Percentiles rank a stretch among this genome's conserved stretches.
These are phyloP conservation scores for Microdochium bolleyi DNA, from an alignment of 2,329 filamentous ascomycete species.

Conservation along the genomic window DNA sequence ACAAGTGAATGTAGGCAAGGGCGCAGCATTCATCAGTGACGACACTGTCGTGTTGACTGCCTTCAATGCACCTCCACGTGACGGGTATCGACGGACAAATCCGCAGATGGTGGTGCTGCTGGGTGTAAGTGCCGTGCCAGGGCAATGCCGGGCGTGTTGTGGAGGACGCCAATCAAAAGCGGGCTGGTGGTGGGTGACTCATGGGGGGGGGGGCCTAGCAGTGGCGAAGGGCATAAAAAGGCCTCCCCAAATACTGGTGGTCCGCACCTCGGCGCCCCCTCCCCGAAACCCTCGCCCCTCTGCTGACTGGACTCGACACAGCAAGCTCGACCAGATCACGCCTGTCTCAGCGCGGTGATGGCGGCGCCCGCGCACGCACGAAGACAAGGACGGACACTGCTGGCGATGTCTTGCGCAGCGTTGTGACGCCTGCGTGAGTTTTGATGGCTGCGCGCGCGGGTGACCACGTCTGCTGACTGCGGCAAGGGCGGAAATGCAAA, in stretches of 20 bases:
- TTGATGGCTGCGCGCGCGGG: neutral
- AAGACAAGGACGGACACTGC: neutral
- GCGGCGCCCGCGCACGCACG: neutral
- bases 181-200: constrained; percentile 11
- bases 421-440: neutral
- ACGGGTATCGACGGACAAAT: no score
- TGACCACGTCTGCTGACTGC: neutral
- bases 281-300: constrained; percentile 28
- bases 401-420: neutral
- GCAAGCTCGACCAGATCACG: neutral
- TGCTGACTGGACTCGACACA: constrained; percentile 5
- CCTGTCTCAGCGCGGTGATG: neutral
- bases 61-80: no score
- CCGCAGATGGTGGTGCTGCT: neutral
- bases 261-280: constrained; percentile 31
- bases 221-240: constrained; percentile 37
- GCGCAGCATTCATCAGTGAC: no score
- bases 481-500: neutral
- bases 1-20: no score
- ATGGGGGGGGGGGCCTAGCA: constrained; percentile 8
- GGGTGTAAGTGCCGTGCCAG: neutral
- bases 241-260: constrained; percentile 40
- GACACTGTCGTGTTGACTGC: no score
- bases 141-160: neutral
- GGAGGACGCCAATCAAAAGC: constrained; percentile 10